Evolutionary conservation across 768 basidiomycete genomes (phyloP).

Genomic region (Phylloporus sp.): DNA sequence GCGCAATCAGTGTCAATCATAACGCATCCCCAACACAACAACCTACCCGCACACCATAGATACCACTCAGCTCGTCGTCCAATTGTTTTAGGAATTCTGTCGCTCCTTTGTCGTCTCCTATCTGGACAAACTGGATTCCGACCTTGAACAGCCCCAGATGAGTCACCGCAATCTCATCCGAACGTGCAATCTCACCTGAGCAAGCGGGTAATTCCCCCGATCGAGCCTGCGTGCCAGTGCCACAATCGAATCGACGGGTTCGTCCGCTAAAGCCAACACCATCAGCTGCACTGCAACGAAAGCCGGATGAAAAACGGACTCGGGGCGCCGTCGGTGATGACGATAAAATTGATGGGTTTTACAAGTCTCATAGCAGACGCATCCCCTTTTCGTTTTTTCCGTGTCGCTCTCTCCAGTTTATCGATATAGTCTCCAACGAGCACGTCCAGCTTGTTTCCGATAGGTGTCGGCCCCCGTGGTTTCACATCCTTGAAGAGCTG

Average conservation of each 20-base stretch:
- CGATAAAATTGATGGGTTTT: slow-evolving; percentile 55
- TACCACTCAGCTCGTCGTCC: slow-evolving; percentile 50
- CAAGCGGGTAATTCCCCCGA: slow-evolving; percentile 44
- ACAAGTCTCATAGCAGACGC: slow-evolving; percentile 29
- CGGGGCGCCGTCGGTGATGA: slow-evolving; percentile 63
- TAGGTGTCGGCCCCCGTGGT: slow-evolving; percentile 45
- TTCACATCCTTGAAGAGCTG: slow-evolving; percentile 41
- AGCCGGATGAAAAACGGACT: slow-evolving; percentile 34
- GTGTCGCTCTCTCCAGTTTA: slow-evolving; percentile 32
- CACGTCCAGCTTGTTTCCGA: slow-evolving; percentile 38
- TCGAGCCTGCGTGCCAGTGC: slow-evolving; percentile 50
- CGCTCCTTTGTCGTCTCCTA: slow-evolving; percentile 46
- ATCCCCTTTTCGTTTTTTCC: slow-evolving; percentile 21
- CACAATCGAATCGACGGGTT: slow-evolving; percentile 47
- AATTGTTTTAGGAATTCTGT: slow-evolving; percentile 46
- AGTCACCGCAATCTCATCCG: not conserved
- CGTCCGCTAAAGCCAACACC: slow-evolving; percentile 41
- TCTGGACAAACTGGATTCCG: slow-evolving; percentile 71
- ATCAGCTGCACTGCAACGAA: not conserved
- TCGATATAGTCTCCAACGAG: slow-evolving; percentile 38
- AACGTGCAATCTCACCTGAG: slow-evolving; percentile 40
- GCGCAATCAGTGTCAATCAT: not conserved
- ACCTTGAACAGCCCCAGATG: slow-evolving; percentile 36
- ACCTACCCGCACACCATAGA: slow-evolving; percentile 43
- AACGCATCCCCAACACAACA: not conserved